phyloP scores from a whole-genome alignment of 2,329 filamentous ascomycete species.

The Colletotrichum paranaense region DNA sequence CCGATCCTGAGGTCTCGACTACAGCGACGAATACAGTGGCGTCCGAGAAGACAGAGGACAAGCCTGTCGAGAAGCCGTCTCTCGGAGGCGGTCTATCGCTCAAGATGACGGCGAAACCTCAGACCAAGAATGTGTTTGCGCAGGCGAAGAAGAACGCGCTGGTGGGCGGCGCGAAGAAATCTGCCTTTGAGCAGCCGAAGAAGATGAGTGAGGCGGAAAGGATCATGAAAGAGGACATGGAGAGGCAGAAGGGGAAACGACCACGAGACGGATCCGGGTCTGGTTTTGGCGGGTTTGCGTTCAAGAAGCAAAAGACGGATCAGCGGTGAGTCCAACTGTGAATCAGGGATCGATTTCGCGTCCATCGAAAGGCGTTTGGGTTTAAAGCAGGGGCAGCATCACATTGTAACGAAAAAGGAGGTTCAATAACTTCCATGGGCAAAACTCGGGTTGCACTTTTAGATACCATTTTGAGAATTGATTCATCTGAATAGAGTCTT shows the following conservation, averaged over 20 bases:
- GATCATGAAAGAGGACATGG: conserved; percentile 89
- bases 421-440: not conserved
- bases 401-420: not conserved
- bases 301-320: conserved; percentile 63
- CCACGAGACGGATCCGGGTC: conserved; percentile 54
- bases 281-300: conserved; percentile 57
- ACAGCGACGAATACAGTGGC: conserved; percentile 30
- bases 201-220: conserved; percentile 90
- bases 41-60: conserved; percentile 36
- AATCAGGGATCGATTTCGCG: not conserved
- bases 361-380: conserved; percentile 21
- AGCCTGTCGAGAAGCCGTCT: conserved; percentile 26
- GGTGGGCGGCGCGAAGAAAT: conserved; percentile 69
- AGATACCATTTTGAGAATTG: conserved; percentile 43
- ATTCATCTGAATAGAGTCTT: conserved; percentile 25
- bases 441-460: conserved; percentile 24
- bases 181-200: conserved; percentile 70
- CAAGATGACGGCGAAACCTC: conserved; percentile 73
- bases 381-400: not conserved
- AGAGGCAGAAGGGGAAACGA: conserved; percentile 79
- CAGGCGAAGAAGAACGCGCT: conserved; percentile 77
- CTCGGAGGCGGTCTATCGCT: conserved; percentile 63
- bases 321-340: not conserved
- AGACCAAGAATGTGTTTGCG: conserved; percentile 82
- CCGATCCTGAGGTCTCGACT: conserved; percentile 38